A percentile compares a stretch with the other conserved stretches of the same genome.
Conservation (phyloP, 1,284 basidiomycete genomes). For the Ustilago bromivora region DNA sequence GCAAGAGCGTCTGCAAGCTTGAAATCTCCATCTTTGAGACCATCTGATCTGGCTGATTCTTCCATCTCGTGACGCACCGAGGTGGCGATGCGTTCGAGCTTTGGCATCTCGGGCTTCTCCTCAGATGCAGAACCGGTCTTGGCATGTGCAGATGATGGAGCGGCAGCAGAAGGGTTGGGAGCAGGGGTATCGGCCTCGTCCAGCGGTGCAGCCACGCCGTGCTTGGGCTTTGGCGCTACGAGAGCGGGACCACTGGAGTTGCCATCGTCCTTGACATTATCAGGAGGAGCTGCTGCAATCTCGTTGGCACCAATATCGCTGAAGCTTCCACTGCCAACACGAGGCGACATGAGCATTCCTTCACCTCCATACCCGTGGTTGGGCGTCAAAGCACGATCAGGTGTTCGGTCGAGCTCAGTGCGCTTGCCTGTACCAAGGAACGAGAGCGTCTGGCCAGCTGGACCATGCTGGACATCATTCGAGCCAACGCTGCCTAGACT, state of each 20-base stretch:
- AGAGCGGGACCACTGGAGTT: conserved; percentile 13
- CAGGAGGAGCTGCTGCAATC: conserved; percentile 45
- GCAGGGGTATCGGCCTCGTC: conserved; percentile 31
- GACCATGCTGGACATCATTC: conserved; percentile 55
- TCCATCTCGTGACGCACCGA: conserved; percentile 57
- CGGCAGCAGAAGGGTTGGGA: conserved; percentile 21
- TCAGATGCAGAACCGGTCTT: neutral
- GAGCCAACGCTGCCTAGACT: conserved; percentile 43
- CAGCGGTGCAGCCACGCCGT: conserved; percentile 35
- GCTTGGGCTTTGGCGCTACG: conserved; percentile 41
- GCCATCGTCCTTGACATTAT: conserved; percentile 21
- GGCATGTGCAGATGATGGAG: neutral
- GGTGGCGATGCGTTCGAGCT: conserved; percentile 52
- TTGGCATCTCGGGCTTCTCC: conserved; percentile 46
- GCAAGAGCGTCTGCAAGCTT: conserved; percentile 62
- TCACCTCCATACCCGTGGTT: conserved; percentile 35
- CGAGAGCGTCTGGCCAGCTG: conserved; percentile 48
- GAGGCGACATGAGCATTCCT: conserved; percentile 36
- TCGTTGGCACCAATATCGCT: conserved; percentile 33
- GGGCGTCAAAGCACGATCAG: conserved; percentile 49
- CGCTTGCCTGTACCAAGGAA: conserved; percentile 45
- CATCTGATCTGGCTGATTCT: conserved; percentile 59
- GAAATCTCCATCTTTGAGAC: conserved; percentile 61
- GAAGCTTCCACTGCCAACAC: conserved; percentile 32
- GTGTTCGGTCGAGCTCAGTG: conserved; percentile 33